Evolutionary conservation across 2,329 filamentous ascomycete genomes (phyloP), one percentile per base, ranked within the genome.

Genomic region (Colletotrichum tabaci): DNA sequence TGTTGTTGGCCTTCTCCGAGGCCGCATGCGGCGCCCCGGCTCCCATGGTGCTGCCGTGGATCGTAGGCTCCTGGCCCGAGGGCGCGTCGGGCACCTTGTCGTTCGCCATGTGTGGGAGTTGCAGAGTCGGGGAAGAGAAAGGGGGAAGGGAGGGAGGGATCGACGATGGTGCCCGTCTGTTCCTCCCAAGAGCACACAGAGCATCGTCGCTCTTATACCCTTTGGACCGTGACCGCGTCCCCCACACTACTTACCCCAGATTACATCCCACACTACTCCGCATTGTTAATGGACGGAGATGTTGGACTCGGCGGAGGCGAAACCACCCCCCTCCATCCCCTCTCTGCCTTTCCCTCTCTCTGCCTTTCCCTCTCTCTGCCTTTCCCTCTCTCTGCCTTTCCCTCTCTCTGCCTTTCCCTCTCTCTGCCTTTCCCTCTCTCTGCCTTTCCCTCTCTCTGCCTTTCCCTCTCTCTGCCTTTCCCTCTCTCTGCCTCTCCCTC

Each of bases 221-320:
- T 30, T n/a, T 58, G 10, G 18, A n/a, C 15, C 12, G 21, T 56
- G n/a, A 7, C 10, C 47, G 9, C 8, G n/a, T 38, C 42, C 50
- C 7, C 61, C 52, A 52, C 63, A 66, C 63, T 30, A 30, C 30
- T 30, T 52, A 52, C 64, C 64, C 64, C 64, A 66, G 64, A 16
- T 61, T 6, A 21, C 15, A 46, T 60, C 66, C 61, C 38, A 30
- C 52, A 44, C 38, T 26, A 44, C 61, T 69, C 53, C 61, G 53
- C 53, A 55, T 47, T 44, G 50, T 18, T 30, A 10, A 40, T 42
- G 42, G 13, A 30, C 5, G 56, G 40, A 50, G 62, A 57, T 65
- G 62, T 42, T 35, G 47, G 12, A 26, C 18, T 50, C 15, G 42
- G n/a, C 16, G n/a, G 13, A 5, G 35, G 10, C 9, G 35, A 49